A percentile compares a stretch with the other conserved stretches of the same genome.
These are phyloP conservation scores for Puccinia hordei DNA, from an alignment of 1,284 basidiomycete species.

Conservation along the genomic window DNA sequence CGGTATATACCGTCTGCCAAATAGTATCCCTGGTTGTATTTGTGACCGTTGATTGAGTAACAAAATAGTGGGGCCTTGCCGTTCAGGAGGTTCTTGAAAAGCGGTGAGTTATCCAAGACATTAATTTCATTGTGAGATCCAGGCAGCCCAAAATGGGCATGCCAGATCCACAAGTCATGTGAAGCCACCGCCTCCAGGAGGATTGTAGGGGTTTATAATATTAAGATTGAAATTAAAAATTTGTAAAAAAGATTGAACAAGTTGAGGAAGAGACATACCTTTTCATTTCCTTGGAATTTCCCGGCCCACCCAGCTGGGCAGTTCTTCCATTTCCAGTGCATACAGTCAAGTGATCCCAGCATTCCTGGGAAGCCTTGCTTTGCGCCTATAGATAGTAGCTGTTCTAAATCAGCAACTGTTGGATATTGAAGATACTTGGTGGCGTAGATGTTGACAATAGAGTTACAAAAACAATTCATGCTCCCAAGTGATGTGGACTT, in stretches of 20 bases:
- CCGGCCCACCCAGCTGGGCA: conserved; percentile 2
- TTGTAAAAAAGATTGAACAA: not conserved
- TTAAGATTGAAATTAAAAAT: not conserved
- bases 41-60: too few species aligned
- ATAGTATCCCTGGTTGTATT: conserved; percentile 6
- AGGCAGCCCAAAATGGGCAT: conserved; percentile 27
- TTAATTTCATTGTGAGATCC: conserved; percentile 12
- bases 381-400: not conserved
- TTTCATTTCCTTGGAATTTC: conserved; percentile 13
- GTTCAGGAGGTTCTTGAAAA: not conserved
- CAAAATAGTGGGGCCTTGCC: not conserved
- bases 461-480: not conserved
- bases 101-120: not conserved
- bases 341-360: conserved; percentile 18
- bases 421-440: too few species aligned
- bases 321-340: conserved; percentile 29
- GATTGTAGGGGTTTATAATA: not conserved
- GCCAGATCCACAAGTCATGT: conserved; percentile 13
- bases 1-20: not conserved
- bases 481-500: not conserved
- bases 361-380: conserved; percentile 20
- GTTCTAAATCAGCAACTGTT: too few species aligned
- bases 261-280: not conserved
- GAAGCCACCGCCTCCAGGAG: conserved; percentile 14
- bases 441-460: too few species aligned